These are phyloP conservation scores for Zangia roseola DNA, from an alignment of 768 basidiomycete genomes.

Conservation along the genomic window DNA sequence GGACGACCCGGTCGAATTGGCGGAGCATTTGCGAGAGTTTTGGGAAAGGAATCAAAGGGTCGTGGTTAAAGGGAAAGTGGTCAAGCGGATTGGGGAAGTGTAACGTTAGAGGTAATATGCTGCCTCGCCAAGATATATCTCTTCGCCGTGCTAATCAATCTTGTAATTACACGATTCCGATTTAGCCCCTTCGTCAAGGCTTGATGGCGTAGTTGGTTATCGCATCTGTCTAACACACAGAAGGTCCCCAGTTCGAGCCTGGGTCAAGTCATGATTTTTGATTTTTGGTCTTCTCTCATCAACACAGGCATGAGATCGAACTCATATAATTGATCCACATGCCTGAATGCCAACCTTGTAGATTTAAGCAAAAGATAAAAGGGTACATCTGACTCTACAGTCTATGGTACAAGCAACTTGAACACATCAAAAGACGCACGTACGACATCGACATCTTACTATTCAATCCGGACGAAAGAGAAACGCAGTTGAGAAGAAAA, in stretches of 20 bases:
- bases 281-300: background rate
- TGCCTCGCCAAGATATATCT: background rate
- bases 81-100: slow-evolving; percentile 56
- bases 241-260: slow-evolving; percentile 73
- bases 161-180: too few relatives aligned
- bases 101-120: slow-evolving; percentile 17
- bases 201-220: slow-evolving; percentile 80
- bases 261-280: slow-evolving; percentile 37
- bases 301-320: too few relatives aligned
- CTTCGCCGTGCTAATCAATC: too few relatives aligned
- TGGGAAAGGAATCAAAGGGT: slow-evolving; percentile 85
- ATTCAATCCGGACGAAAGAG: background rate
- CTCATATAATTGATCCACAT: too few relatives aligned
- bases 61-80: slow-evolving; percentile 48
- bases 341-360: background rate
- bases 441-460: too few relatives aligned
- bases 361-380: slow-evolving; percentile 18
- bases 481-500: background rate
- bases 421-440: slow-evolving; percentile 1
- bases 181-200: too few relatives aligned
- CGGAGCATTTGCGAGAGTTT: slow-evolving; percentile 82
- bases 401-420: slow-evolving; percentile 23
- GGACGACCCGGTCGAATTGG: slow-evolving; percentile 84
- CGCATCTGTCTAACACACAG: slow-evolving; percentile 84
- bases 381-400: slow-evolving; percentile 23